Conservation (phyloP, 2,329 filamentous ascomycete genomes). For the Fusarium falciforme region DNA sequence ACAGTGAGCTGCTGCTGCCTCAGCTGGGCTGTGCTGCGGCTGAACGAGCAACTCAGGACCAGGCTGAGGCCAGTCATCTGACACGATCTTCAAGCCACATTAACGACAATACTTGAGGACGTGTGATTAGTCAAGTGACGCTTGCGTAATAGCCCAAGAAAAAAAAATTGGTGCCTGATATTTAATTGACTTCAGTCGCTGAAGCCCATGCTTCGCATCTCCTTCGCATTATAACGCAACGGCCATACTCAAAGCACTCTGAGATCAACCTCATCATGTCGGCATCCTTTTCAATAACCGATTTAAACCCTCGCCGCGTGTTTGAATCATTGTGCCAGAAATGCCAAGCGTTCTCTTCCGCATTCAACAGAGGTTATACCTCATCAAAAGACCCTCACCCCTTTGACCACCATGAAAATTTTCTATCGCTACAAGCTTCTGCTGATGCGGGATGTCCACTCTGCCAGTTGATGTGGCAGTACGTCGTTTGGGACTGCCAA, state of each 20-base stretch:
- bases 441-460: background rate
- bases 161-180: background rate
- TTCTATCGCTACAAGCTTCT: background rate
- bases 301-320: background rate
- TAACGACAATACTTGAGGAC: background rate
- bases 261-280: background rate
- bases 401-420: background rate
- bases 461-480: background rate
- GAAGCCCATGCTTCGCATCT: background rate
- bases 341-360: background rate
- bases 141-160: background rate
- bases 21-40: background rate
- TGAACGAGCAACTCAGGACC: background rate
- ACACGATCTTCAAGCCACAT: background rate
- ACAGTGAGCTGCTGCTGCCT: background rate
- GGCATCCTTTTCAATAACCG: background rate
- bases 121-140: background rate
- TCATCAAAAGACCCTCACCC: background rate
- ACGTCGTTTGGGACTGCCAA: background rate
- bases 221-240: background rate
- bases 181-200: background rate
- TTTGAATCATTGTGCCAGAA: background rate
- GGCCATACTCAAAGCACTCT: background rate
- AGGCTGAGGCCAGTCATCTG: background rate
- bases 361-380: background rate